Evolutionary conservation across 768 basidiomycete genomes (phyloP).

Genomic region (Cyathus striatus): DNA sequence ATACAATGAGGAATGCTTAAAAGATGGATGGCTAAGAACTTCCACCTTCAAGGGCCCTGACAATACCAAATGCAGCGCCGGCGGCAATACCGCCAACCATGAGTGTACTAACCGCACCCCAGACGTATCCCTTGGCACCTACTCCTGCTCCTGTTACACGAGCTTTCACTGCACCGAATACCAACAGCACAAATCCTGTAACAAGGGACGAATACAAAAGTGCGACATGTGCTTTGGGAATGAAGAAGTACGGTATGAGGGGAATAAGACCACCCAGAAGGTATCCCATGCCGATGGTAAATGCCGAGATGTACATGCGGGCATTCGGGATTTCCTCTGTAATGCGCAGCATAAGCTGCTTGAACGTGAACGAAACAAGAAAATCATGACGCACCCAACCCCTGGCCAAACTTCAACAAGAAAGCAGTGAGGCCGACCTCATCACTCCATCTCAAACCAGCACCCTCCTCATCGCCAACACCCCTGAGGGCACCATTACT

Average conservation of each 20-base stretch:
- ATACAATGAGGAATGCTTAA: too few relatives aligned
- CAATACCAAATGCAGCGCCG: slow-evolving; percentile 55
- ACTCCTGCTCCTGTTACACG: slow-evolving; percentile 79
- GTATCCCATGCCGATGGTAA: slow-evolving; percentile 95
- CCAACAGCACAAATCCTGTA: slow-evolving; percentile 79
- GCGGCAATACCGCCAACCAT: slow-evolving; percentile 90
- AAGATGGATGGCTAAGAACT: too few relatives aligned
- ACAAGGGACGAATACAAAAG: slow-evolving; percentile 72
- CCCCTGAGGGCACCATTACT: slow-evolving; percentile 12
- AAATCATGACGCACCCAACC: slow-evolving; percentile 53
- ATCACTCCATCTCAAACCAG: slow-evolving; percentile 58
- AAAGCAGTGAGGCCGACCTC: slow-evolving; percentile 90
- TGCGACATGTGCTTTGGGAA: slow-evolving; percentile 60
- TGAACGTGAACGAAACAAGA: background rate
- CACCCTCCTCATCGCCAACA: slow-evolving; percentile 60
- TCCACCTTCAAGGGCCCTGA: slow-evolving; percentile 39
- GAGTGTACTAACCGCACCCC: slow-evolving; percentile 84
- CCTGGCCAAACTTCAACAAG: slow-evolving; percentile 93
- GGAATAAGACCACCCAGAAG: slow-evolving; percentile 92
- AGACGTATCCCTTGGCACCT: slow-evolving; percentile 65
- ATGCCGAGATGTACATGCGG: slow-evolving; percentile 83
- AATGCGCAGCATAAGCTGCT: slow-evolving; percentile 5
- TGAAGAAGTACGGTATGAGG: slow-evolving; percentile 89
- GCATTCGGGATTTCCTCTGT: slow-evolving; percentile 89
- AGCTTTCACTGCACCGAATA: slow-evolving; percentile 91